These are phyloP conservation scores for Heritiera littoralis DNA, from an alignment of 345 rosid species.

Conservation along the genomic window DNA sequence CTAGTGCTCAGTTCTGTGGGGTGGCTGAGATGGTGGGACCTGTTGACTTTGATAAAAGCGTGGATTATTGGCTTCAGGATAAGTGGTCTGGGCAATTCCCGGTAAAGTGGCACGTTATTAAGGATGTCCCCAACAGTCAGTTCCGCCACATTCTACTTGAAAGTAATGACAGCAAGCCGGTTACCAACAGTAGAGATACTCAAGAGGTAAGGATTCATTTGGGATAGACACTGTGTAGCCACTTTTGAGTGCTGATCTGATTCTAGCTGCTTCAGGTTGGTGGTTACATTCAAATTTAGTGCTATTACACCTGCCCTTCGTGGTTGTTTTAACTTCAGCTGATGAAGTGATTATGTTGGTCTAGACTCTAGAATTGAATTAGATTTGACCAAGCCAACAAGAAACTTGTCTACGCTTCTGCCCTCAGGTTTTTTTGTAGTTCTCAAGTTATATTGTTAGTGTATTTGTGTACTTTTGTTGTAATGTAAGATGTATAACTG, in stretches of 20 bases:
- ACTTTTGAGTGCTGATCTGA: not conserved
- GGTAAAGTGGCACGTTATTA: constrained; percentile 78
- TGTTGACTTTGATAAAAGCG: constrained; percentile 75
- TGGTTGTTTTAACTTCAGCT: not conserved
- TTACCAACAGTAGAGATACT: constrained; percentile 89
- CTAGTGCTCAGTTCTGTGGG: constrained; percentile 87
- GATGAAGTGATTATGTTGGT: constrained; percentile 3
- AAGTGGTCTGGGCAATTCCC: constrained; percentile 91
- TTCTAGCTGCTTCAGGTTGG: not conserved
- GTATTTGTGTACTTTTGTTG: not conserved
- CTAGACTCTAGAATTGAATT: not conserved
- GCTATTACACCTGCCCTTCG: not conserved
- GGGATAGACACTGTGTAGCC: not conserved
- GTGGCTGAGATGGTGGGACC: constrained; percentile 91
- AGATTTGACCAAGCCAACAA: not conserved
- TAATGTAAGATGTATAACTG: not conserved
- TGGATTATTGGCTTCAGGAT: constrained; percentile 89
- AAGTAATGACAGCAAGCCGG: constrained; percentile 85
- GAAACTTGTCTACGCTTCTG: not conserved
- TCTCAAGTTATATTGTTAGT: not conserved
- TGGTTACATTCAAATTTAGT: constrained; percentile 10
- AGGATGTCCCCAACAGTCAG: constrained; percentile 82
- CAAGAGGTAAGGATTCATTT: constrained; percentile 63
- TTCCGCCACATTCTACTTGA: constrained; percentile 77
- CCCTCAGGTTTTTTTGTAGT: not conserved